Conservation (phyloP, 176 grass and related monocot species). For the Musa beccarii region DNA sequence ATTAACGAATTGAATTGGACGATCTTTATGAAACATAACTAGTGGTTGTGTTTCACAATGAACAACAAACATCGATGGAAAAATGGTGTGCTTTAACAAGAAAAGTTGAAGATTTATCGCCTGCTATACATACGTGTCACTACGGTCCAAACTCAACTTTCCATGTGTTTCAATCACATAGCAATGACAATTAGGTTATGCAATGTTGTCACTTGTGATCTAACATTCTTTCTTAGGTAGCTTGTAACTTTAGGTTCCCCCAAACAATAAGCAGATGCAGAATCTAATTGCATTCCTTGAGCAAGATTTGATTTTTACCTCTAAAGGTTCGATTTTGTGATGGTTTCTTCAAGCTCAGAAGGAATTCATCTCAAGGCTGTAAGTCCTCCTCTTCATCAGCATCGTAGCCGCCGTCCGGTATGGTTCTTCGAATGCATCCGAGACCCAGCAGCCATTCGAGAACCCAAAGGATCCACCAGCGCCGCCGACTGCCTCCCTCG, state of each 20-base stretch:
- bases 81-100: too few relatives aligned
- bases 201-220: too few relatives aligned
- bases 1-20: too few relatives aligned
- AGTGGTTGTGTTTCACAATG: too few relatives aligned
- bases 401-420: conserved; percentile 6
- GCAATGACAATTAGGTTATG: too few relatives aligned
- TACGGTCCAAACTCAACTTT: background rate
- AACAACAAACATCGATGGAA: too few relatives aligned
- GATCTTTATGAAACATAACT: too few relatives aligned
- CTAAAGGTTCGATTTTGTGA: too few relatives aligned
- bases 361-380: conserved; percentile 26
- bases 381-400: conserved; percentile 18
- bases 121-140: background rate
- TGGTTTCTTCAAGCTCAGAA: background rate
- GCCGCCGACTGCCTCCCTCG: background rate
- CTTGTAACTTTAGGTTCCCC: background rate
- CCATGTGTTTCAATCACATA: background rate
- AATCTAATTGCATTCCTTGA: background rate
- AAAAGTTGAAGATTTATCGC: background rate
- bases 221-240: background rate
- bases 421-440: conserved; percentile 17
- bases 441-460: background rate
- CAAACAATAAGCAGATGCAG: background rate
- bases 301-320: background rate
- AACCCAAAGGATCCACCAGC: background rate